phyloP scores from a whole-genome alignment of 495 filamentous ascomycete genomes.

The Penicillium tannophilum region DNA sequence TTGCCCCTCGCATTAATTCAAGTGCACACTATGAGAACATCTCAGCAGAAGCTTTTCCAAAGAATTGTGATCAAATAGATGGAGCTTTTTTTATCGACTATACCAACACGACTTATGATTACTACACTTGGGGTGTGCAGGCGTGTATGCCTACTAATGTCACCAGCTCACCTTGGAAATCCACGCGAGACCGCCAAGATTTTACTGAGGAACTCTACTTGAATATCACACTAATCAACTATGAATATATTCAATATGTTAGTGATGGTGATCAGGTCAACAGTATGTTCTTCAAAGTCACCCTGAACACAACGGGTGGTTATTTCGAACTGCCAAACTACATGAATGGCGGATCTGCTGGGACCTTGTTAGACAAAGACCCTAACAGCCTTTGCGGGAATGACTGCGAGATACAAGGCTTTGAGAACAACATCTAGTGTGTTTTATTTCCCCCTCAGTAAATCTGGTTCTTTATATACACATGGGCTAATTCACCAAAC shows the following conservation, averaged over 20 bases:
- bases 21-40: slow-evolving; percentile 25
- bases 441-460: not conserved
- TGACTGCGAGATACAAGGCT: slow-evolving; percentile 7
- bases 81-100: slow-evolving; percentile 24
- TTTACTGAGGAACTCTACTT: slow-evolving; percentile 23
- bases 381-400: slow-evolving; percentile 4
- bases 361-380: slow-evolving; percentile 22
- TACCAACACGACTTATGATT: slow-evolving; percentile 4
- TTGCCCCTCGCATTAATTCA: slow-evolving; percentile 33
- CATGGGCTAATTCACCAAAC: not conserved
- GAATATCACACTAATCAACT: slow-evolving; percentile 2
- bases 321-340: slow-evolving; percentile 40
- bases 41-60: slow-evolving; percentile 18
- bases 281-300: slow-evolving; percentile 14
- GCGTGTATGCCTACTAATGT: slow-evolving; percentile 30
- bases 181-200: slow-evolving; percentile 31
- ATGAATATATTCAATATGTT: not conserved
- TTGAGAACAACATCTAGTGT: not conserved
- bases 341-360: slow-evolving; percentile 24
- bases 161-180: slow-evolving; percentile 29
- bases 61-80: slow-evolving; percentile 17
- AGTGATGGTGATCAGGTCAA: not conserved
- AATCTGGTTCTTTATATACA: not conserved
- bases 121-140: slow-evolving; percentile 14
- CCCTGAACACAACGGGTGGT: slow-evolving; percentile 30